These are phyloP conservation scores for Boletus sensibilis DNA, from an alignment of 768 basidiomycete species.

Conservation along the genomic window DNA sequence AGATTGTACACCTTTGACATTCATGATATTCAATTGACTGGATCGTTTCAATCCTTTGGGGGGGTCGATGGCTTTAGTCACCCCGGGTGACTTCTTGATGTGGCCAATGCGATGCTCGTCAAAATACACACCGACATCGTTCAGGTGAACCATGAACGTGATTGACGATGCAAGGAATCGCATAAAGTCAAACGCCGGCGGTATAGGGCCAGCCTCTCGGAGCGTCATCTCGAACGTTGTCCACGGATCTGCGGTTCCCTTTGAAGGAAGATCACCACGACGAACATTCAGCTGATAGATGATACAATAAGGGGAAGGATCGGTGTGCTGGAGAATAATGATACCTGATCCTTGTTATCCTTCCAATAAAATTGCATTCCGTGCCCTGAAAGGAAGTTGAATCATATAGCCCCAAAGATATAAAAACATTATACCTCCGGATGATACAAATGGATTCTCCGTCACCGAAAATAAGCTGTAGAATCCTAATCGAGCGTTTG, in stretches of 20 bases:
- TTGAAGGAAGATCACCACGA: slow-evolving; percentile 59
- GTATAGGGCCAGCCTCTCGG: slow-evolving; percentile 77
- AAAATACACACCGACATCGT: slow-evolving; percentile 76
- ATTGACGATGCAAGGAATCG: slow-evolving; percentile 89
- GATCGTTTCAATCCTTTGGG: slow-evolving; percentile 39
- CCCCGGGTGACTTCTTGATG: slow-evolving; percentile 60
- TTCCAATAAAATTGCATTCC: slow-evolving; percentile 99
- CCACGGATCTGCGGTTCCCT: slow-evolving; percentile 51
- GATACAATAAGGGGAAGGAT: slow-evolving; percentile 1
- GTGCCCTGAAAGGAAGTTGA: slow-evolving; percentile 46
- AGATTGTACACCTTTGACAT: slow-evolving; percentile 57
- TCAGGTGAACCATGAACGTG: slow-evolving; percentile 85
- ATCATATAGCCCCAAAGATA: neutral
- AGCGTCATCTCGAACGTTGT: slow-evolving; percentile 89
- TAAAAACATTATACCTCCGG: slow-evolving; percentile 57
- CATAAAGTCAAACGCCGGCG: slow-evolving; percentile 81
- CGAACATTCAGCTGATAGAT: slow-evolving; percentile 70
- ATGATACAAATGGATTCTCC: slow-evolving; percentile 79
- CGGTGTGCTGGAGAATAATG: neutral
- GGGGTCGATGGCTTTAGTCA: slow-evolving; percentile 49
- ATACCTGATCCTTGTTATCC: slow-evolving; percentile 83
- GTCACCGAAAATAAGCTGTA: slow-evolving; percentile 83
- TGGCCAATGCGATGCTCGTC: slow-evolving; percentile 72
- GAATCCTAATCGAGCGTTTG: slow-evolving; percentile 45
- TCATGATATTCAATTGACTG: slow-evolving; percentile 67